Evolutionary conservation across 2,329 filamentous ascomycete species (phyloP).

Genomic region (Coleophoma cylindrospora): DNA sequence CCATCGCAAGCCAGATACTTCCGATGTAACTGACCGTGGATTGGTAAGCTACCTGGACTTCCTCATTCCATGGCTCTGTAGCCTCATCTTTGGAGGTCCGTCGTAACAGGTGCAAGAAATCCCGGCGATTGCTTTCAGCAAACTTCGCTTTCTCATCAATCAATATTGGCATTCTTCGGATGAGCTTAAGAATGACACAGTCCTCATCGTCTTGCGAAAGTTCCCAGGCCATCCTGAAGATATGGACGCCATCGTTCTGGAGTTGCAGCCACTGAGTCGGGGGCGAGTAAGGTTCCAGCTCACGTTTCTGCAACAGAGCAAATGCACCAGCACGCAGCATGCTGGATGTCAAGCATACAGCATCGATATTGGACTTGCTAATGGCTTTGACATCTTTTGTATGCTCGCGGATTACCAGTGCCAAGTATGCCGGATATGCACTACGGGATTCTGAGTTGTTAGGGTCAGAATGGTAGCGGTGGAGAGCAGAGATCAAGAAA

Average conservation of each 20-base stretch:
- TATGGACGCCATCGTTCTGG: constrained; percentile 1
- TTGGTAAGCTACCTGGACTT: constrained; percentile 12
- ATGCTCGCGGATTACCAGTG: constrained; percentile 11
- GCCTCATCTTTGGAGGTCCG: constrained; percentile 3
- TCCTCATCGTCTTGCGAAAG: not conserved
- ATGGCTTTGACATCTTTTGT: constrained; percentile 9
- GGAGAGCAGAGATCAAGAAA: constrained; percentile 14
- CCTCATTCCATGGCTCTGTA: constrained; percentile 12
- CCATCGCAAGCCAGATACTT: constrained; percentile 4
- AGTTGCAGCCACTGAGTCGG: constrained; percentile 15
- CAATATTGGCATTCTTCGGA: constrained; percentile 3
- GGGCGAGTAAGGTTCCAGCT: constrained; percentile 9
- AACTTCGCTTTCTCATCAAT: constrained; percentile 3
- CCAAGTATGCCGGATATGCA: constrained; percentile 11
- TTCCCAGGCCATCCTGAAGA: constrained; percentile 10
- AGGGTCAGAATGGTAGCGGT: constrained; percentile 10
- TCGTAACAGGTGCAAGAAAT: constrained; percentile 8
- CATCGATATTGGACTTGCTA: constrained; percentile 11
- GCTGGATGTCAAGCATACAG: constrained; percentile 11
- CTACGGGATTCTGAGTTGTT: constrained; percentile 4
- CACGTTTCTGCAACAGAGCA: constrained; percentile 10
- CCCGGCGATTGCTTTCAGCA: constrained; percentile 6
- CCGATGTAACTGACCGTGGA: constrained; percentile 13
- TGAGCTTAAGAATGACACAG: not conserved
- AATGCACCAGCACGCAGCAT: constrained; percentile 11